Conservation (phyloP, 257 asterid genomes). For the Solanum ahanhuiri region DNA sequence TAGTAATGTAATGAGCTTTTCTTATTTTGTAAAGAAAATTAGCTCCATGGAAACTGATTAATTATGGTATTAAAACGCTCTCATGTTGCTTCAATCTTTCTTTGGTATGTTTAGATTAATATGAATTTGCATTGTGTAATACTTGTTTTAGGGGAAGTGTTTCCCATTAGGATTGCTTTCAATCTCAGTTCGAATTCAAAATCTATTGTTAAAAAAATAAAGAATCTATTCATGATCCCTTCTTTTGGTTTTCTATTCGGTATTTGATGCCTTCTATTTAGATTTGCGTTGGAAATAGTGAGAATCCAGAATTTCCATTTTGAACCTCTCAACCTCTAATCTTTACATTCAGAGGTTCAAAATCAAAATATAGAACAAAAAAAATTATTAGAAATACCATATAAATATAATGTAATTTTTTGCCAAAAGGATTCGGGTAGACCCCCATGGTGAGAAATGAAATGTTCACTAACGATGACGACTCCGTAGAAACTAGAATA, state of each 20-base stretch:
- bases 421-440: rapidly evolving
- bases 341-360: neutral
- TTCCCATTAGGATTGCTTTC: too few species aligned
- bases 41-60: neutral
- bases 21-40: neutral
- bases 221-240: too few species aligned
- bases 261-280: too few species aligned
- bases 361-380: neutral
- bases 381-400: too few species aligned
- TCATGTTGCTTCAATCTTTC: neutral
- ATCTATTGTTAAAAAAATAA: neutral
- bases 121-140: neutral
- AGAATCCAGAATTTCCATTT: too few species aligned
- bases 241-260: rapidly evolving
- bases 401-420: neutral
- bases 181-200: neutral
- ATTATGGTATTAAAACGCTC: neutral
- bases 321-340: too few species aligned
- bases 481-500: neutral
- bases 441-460: neutral
- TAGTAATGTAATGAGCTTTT: neutral
- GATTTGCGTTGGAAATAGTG: too few species aligned
- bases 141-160: neutral
- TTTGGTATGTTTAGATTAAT: neutral
- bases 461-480: neutral